A percentile compares a stretch with the other conserved stretches of the same genome.
Conservation (phyloP, 495 filamentous ascomycete species). For the Haplographium delicatum region DNA sequence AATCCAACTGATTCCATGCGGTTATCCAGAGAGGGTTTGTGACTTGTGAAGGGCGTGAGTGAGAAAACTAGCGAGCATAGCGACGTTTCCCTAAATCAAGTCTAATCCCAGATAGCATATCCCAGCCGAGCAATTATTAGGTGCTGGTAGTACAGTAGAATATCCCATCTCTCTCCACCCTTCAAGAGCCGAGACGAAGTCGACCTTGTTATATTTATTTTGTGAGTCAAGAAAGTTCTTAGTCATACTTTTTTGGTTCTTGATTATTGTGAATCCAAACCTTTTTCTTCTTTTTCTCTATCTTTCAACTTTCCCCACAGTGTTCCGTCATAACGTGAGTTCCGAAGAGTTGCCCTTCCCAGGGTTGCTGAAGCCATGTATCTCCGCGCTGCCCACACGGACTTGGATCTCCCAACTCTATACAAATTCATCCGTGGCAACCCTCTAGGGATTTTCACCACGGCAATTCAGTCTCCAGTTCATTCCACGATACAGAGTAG, state of each 20-base stretch:
- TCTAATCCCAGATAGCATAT: no score
- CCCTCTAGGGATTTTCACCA: slow-evolving; percentile 51
- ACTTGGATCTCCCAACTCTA: slow-evolving; percentile 34
- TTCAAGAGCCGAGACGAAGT: no score
- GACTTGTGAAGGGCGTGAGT: neutral
- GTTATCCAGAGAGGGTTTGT: neutral
- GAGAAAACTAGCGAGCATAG: neutral
- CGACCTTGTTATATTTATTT: neutral
- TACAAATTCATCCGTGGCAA: slow-evolving; percentile 45
- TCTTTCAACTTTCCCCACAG: neutral
- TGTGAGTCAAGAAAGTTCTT: neutral
- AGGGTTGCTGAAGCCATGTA: slow-evolving; percentile 35
- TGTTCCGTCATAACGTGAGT: no score
- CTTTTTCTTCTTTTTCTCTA: neutral
- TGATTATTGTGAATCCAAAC: neutral
- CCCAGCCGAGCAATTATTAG: no score
- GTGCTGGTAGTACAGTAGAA: no score
- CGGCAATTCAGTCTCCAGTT: slow-evolving; percentile 39
- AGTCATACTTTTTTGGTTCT: neutral
- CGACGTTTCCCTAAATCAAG: no score
- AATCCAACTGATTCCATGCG: neutral
- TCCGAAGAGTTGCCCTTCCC: no score
- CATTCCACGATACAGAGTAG: slow-evolving; percentile 46
- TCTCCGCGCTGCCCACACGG: slow-evolving; percentile 43
- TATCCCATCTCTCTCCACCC: no score